Evolutionary conservation across 306 rosid genomes (phyloP).

Genomic region (Alnus glutinosa): DNA sequence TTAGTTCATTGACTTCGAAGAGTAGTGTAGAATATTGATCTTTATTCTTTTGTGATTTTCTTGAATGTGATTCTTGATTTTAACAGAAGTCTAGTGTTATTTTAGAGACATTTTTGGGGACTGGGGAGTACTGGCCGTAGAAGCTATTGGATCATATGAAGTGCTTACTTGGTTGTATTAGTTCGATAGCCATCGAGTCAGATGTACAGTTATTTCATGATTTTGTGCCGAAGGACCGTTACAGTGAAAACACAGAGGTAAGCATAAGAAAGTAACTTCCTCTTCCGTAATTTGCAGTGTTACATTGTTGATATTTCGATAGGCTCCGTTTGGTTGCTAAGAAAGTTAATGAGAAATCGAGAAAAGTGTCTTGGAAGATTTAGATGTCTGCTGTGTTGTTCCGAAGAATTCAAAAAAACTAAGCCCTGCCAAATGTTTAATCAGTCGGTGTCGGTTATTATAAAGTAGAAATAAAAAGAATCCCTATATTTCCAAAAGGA

Average conservation of each 20-base stretch:
- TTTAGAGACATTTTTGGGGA: constrained; percentile 26
- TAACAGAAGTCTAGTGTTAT: neutral
- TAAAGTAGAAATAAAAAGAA: too few species aligned
- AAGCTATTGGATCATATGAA: constrained; percentile 61
- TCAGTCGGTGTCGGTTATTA: too few species aligned
- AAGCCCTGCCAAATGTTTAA: neutral
- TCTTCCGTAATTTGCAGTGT: constrained; percentile 2
- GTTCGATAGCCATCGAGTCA: constrained; percentile 42
- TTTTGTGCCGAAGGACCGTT: constrained; percentile 37
- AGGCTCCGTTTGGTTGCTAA: neutral
- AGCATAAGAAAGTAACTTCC: constrained; percentile 5
- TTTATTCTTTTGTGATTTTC: constrained; percentile 27
- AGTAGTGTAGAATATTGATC: constrained; percentile 25
- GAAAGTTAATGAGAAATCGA: neutral
- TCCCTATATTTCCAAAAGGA: too few species aligned
- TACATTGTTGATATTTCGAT: constrained; percentile 10
- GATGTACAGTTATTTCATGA: constrained; percentile 45
- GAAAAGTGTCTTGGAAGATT: neutral
- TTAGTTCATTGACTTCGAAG: neutral
- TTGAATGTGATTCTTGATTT: constrained; percentile 12
- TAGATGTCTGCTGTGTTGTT: neutral
- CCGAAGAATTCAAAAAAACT: constrained; percentile 4
- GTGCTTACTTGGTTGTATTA: constrained; percentile 49
- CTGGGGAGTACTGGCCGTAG: constrained; percentile 34
- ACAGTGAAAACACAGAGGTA: constrained; percentile 40